Conservation (phyloP, 495 filamentous ascomycete species). For the Aspergillus taichungensis region DNA sequence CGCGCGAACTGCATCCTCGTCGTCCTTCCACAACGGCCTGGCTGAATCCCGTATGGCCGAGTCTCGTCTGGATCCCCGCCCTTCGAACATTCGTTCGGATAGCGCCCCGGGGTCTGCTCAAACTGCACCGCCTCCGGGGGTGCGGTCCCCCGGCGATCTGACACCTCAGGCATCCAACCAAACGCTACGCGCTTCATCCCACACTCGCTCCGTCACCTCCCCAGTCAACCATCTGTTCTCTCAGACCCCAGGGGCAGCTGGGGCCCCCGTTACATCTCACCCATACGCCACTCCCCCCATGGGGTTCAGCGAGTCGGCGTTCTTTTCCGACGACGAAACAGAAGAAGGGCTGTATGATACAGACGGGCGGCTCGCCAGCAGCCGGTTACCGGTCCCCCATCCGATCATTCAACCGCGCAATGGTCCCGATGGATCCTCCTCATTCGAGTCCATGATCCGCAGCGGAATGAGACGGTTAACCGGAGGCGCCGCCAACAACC, state of each 20-base stretch:
- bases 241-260: constrained; percentile 11
- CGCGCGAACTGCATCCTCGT: constrained; percentile 56
- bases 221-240: constrained; percentile 51
- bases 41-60: constrained; percentile 42
- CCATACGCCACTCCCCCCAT: constrained; percentile 18
- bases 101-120: constrained; percentile 24
- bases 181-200: constrained; percentile 45
- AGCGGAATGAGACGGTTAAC: constrained; percentile 61
- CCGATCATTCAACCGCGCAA: constrained; percentile 32
- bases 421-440: constrained; percentile 46
- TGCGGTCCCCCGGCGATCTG: constrained; percentile 35
- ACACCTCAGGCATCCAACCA: constrained; percentile 17
- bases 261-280: not conserved
- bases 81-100: constrained; percentile 43
- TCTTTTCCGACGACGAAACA: constrained; percentile 50
- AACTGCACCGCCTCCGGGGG: constrained; percentile 32
- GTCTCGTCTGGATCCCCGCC: constrained; percentile 59
- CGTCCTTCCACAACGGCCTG: constrained; percentile 85
- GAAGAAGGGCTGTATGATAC: constrained; percentile 41
- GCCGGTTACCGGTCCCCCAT: constrained; percentile 40
- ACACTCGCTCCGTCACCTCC: constrained; percentile 66
- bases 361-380: constrained; percentile 40
- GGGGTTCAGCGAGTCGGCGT: constrained; percentile 35
- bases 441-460: constrained; percentile 59
- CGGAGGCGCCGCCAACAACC: constrained; percentile 42